Conservation (phyloP, 2,329 filamentous ascomycete species). For the Exophiala mesophila region DNA sequence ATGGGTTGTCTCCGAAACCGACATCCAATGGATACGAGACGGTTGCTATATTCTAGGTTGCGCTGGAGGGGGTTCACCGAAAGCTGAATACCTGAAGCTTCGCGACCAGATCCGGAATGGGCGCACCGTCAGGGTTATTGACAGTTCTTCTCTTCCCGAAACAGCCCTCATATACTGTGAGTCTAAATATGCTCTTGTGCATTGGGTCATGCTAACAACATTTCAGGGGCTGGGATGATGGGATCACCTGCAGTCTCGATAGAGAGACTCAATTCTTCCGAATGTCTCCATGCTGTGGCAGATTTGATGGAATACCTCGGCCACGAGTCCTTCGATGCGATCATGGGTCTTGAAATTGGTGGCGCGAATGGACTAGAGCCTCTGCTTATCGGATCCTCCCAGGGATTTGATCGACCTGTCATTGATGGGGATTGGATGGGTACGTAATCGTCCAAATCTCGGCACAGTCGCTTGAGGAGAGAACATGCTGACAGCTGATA, state of each 20-base stretch:
- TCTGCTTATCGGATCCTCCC: constrained; percentile 49
- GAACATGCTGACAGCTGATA: constrained; percentile 40
- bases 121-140: constrained; percentile 9
- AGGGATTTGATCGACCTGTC: constrained; percentile 30
- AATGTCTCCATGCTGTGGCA: constrained; percentile 39
- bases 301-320: constrained; percentile 52
- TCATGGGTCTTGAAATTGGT: constrained; percentile 40
- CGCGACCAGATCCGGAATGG: constrained; percentile 11
- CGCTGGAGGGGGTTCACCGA: constrained; percentile 44
- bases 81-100: constrained; percentile 27
- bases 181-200: too few relatives aligned
- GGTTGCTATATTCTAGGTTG: constrained; percentile 48
- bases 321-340: constrained; percentile 41
- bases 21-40: constrained; percentile 42
- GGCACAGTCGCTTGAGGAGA: too few relatives aligned
- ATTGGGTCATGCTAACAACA: not conserved
- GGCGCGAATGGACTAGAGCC: constrained; percentile 60
- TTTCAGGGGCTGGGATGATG: not conserved
- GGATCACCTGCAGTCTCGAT: constrained; percentile 51
- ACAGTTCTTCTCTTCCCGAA: constrained; percentile 11
- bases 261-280: constrained; percentile 56
- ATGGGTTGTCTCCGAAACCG: constrained; percentile 45
- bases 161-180: constrained; percentile 1
- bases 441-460: constrained; percentile 14
- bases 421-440: constrained; percentile 45